Base-by-base conservation (phyloP, 208 protist species). In the Trypanosoma rangeli region DNA sequence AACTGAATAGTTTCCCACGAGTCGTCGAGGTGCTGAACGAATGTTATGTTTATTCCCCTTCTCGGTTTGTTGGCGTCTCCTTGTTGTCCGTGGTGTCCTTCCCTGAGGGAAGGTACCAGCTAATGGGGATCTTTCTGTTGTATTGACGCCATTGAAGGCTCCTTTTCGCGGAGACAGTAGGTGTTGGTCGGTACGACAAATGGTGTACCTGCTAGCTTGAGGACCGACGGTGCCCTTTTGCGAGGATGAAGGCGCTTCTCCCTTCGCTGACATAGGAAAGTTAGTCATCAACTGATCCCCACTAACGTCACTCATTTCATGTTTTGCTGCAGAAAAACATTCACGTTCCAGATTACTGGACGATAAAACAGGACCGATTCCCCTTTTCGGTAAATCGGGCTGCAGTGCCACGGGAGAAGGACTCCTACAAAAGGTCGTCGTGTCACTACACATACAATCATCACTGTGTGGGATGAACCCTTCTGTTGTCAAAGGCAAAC, bases 1-100 rank as follows among this genome's bases (percentile, higher is more conserved):
- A 31, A 24, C 9, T 22, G 53, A 57, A 35, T 57, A 18, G 9
- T 10, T 57, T 13, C 28, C 13, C n/a, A 29, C 24, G 5, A 18
- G 10, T 13, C 53, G 2, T 33, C 53, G n/a, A 57, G 53, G 53
- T 57, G 53, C 53, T 57, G 53, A 57, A 15, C 53, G 53, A 35
- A 35, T 15, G 22, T 10, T 57, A 16, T 8, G 46, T 50, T 16
- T 50, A 50, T 50, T 50, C 20, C 46, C 46, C 12, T 7, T 50
- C 13, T 50, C 46, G 4, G 46, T 5, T 50, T 20, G 46, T 50
- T 22, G 20, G 20, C 46, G 46, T 16, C 46, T 50, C 20, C 46
- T 50, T 46, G 26, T 60, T 42, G 56, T 12, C 8, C 24, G 56
- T 44, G 18, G 56, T 46, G 7, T 37, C n/a, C 44, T 60, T 60